Evolutionary conservation across 2,329 filamentous ascomycete genomes (phyloP), one percentile per base, ranked within the genome.

Genomic region (Leptographium wingfieldii): DNA sequence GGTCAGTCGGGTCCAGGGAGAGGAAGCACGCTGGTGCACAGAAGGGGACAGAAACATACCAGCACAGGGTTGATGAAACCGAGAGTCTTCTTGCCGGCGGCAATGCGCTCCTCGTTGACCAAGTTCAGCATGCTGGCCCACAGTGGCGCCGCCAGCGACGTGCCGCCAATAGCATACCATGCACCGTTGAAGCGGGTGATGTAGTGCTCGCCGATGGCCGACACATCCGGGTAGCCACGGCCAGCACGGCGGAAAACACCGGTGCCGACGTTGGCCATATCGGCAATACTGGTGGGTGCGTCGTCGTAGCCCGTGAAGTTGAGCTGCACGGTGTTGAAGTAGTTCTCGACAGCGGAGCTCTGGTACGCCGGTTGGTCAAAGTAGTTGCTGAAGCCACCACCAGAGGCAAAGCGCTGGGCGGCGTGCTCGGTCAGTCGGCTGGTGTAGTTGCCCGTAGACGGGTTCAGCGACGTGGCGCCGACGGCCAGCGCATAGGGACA

Each of bases 41-140:
- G 19, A 46, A n/a, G 49, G 27, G 5, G 22, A 51, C 7, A 51
- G 19, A 12, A 27, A 53, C 54, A 49, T 19, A 55, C 54, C n/a
- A 69, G 52, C 0, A 64, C 60, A 3, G 69, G 71, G 62, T 73
- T 73, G 54, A 73, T 64, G 57, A 72, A 73, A 2, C 72, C 71
- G 0, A 76, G 60, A 1, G 72, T 67, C 11, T 60, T 64, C 66
- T 79, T 76, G 5, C 78, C 78, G 7, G 69, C 71, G 0, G 74
- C 70, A 22, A 85, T 69, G 40, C 81, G 73, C 0, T 79, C 81
- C 65, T 86, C 83, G 65, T 87, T 87, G 60, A 87, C 71, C 4
- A 87, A 75, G 1, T 80, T 74, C 49, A 88, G 72, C 55, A 87
- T 74, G 7, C 76, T 79, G 0, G 81, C 79, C 29, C 82, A 80